These are phyloP conservation scores for Sordaria brevicollis DNA, from an alignment of 495 filamentous ascomycete species.

Conservation along the genomic window DNA sequence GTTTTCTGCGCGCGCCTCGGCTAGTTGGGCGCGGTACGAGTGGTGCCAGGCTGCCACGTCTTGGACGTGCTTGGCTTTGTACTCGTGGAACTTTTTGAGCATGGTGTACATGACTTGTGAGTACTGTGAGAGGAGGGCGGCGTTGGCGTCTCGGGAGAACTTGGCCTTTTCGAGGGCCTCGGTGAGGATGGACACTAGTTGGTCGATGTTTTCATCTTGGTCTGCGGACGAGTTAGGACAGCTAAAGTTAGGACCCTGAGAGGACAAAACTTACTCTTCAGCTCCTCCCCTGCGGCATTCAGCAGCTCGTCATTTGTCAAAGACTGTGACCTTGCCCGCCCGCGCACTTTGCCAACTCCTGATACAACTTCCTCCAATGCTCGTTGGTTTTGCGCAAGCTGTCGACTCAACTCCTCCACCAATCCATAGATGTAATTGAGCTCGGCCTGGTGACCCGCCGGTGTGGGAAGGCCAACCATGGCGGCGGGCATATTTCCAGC, in stretches of 20 bases:
- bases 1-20: constrained; percentile 47
- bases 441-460: constrained; percentile 78
- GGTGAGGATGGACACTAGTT: constrained; percentile 38
- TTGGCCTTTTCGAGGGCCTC: constrained; percentile 44
- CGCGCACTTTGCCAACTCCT: constrained; percentile 45
- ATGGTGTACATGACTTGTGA: constrained; percentile 35
- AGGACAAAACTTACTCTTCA: constrained; percentile 30
- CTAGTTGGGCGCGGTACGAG: constrained; percentile 45
- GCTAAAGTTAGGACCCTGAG: not conserved
- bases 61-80: constrained; percentile 40
- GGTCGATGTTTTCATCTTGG: constrained; percentile 42
- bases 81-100: constrained; percentile 42
- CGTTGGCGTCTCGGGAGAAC: constrained; percentile 41
- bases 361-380: constrained; percentile 64
- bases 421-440: constrained; percentile 76
- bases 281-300: constrained; percentile 33
- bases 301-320: constrained; percentile 43
- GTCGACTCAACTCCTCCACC: constrained; percentile 68
- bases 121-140: constrained; percentile 36
- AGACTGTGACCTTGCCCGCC: constrained; percentile 33
- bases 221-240: constrained; percentile 15
- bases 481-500: constrained; percentile 34
- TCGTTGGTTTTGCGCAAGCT: constrained; percentile 67
- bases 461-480: constrained; percentile 50
- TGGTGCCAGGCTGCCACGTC: constrained; percentile 45